Percentiles rank a stretch among this genome's conserved stretches.
Conservation (phyloP, 306 rosid genomes). For the Trichosanthes truncata region DNA sequence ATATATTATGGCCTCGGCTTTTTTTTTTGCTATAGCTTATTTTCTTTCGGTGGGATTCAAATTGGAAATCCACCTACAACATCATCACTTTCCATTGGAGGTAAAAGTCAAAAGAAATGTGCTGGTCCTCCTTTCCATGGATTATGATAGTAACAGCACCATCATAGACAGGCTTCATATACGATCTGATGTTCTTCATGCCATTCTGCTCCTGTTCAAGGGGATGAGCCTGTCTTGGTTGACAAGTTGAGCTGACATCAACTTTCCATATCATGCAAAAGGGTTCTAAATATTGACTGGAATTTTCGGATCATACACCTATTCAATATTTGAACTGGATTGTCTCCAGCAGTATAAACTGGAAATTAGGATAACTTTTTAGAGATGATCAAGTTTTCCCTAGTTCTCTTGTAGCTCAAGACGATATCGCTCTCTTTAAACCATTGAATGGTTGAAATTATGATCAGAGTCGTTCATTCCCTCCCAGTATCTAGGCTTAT, state of each 20-base stretch:
- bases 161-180: background rate
- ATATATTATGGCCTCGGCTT: constrained; percentile 4
- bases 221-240: background rate
- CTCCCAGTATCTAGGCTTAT: background rate
- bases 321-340: background rate
- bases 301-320: background rate
- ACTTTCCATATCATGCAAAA: background rate
- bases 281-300: background rate
- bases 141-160: constrained; percentile 9
- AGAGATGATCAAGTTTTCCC: background rate
- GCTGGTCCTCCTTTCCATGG: background rate
- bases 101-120: constrained; percentile 9
- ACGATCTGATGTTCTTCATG: background rate
- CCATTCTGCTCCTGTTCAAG: background rate
- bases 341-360: background rate
- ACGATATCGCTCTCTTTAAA: background rate
- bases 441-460: background rate
- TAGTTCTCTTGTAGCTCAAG: background rate
- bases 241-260: background rate
- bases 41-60: constrained; percentile 8
- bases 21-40: background rate
- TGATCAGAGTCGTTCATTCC: background rate
- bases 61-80: constrained; percentile 9
- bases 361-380: background rate
- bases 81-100: background rate